phyloP scores from a whole-genome alignment of 2,329 filamentous ascomycete genomes.

The Furcasterigmium sp. region DNA sequence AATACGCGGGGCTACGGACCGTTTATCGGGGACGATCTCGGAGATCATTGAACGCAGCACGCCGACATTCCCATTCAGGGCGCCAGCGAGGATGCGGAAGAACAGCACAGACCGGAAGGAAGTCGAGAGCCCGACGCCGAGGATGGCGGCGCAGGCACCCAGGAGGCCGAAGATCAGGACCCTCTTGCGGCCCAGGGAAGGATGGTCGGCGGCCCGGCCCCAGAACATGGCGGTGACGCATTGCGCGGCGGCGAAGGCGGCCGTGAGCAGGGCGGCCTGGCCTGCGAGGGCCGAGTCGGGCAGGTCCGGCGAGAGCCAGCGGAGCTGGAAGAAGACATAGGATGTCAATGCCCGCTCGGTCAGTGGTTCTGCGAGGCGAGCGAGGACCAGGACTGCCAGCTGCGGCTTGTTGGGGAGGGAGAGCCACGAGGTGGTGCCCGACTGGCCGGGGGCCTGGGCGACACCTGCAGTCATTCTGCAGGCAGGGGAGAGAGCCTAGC shows the following conservation, averaged over 20 bases:
- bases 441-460: too few species aligned
- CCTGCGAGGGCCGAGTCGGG: slow-evolving; percentile 10
- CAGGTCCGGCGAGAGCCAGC: slow-evolving; percentile 8
- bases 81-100: slow-evolving; percentile 14
- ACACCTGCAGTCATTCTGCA: too few species aligned
- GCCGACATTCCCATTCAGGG: slow-evolving; percentile 15
- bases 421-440: too few species aligned
- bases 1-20: background rate
- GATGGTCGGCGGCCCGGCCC: slow-evolving; percentile 12
- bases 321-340: slow-evolving; percentile 16
- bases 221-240: slow-evolving; percentile 14
- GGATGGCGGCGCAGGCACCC: slow-evolving; percentile 54
- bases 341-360: slow-evolving; percentile 17
- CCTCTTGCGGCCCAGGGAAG: slow-evolving; percentile 12
- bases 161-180: slow-evolving; percentile 13
- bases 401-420: slow-evolving; percentile 18
- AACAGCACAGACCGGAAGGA: slow-evolving; percentile 38
- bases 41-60: slow-evolving; percentile 17
- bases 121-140: slow-evolving; percentile 68
- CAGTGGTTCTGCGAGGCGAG: slow-evolving; percentile 20
- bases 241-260: slow-evolving; percentile 14
- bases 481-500: too few species aligned
- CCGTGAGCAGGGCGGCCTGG: slow-evolving; percentile 14
- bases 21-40: slow-evolving; percentile 13
- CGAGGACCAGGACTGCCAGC: slow-evolving; percentile 18